Percentiles rank a stretch among this genome's conserved stretches.
Conservation (phyloP, 179 eudicot species). For the Actinidia arguta region DNA sequence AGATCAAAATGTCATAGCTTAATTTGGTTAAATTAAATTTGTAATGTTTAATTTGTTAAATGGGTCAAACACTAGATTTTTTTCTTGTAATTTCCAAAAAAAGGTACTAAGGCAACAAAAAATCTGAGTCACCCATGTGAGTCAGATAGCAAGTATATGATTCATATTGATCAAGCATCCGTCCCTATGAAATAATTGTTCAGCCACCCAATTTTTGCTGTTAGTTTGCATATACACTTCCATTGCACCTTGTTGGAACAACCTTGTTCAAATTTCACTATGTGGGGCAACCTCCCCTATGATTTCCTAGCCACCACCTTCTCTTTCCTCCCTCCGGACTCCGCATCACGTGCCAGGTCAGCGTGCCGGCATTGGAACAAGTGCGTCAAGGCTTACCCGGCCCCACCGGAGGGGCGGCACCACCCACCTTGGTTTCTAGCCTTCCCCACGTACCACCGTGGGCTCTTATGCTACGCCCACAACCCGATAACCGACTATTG, state of each 20-base stretch:
- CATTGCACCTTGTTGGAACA: background rate
- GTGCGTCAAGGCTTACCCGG: conserved; percentile 18
- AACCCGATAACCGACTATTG: conserved; percentile 38
- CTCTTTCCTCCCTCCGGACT: conserved; percentile 58
- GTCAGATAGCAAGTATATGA: conserved; percentile 21
- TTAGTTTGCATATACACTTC: background rate
- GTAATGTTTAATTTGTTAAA: too few relatives aligned
- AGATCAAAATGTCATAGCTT: too few relatives aligned
- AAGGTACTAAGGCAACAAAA: background rate
- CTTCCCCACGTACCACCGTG: conserved; percentile 37
- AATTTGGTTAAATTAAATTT: too few relatives aligned
- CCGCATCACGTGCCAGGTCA: conserved; percentile 50
- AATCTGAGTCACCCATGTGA: conserved; percentile 28
- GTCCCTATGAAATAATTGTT: conserved; percentile 27
- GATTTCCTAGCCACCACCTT: conserved; percentile 56
- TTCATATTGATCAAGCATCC: conserved; percentile 34
- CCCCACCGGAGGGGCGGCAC: conserved; percentile 7
- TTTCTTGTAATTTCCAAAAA: too few relatives aligned
- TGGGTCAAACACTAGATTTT: too few relatives aligned
- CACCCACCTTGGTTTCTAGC: conserved; percentile 56
- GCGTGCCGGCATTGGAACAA: conserved; percentile 50
- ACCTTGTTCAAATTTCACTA: background rate
- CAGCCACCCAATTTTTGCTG: conserved; percentile 5
- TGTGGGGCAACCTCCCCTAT: conserved; percentile 60
- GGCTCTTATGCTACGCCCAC: conserved; percentile 41